Evolutionary conservation across 2,329 filamentous ascomycete species (phyloP).

Genomic region (Colletotrichum musicola): DNA sequence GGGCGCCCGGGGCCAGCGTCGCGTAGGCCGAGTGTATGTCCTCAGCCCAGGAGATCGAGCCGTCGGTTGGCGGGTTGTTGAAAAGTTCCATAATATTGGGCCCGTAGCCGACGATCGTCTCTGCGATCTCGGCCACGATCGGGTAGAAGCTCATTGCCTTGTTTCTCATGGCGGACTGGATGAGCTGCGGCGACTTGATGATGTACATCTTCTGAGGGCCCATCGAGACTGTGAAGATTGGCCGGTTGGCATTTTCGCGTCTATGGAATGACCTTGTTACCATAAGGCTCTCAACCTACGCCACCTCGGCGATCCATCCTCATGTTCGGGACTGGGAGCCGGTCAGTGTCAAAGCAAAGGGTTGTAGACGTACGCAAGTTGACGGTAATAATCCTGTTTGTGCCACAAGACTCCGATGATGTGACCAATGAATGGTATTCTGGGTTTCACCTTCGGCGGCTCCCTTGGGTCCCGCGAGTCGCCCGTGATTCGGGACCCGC

Average conservation of each 20-base stretch:
- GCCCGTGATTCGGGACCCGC: not conserved
- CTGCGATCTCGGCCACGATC: slow-evolving; percentile 53
- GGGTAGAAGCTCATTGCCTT: slow-evolving; percentile 59
- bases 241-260: slow-evolving; percentile 42
- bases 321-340: not conserved
- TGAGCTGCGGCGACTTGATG: slow-evolving; percentile 55
- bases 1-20: slow-evolving; percentile 6
- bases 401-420: slow-evolving; percentile 56
- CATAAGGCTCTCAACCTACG: not conserved
- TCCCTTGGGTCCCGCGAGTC: slow-evolving; percentile 49
- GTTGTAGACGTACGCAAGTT: slow-evolving; percentile 50
- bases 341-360: too few relatives aligned
- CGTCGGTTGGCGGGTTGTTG: slow-evolving; percentile 48
- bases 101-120: slow-evolving; percentile 53
- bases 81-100: slow-evolving; percentile 52
- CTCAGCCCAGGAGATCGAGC: slow-evolving; percentile 44
- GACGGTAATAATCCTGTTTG: slow-evolving; percentile 52
- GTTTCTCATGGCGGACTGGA: slow-evolving; percentile 56
- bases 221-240: slow-evolving; percentile 60
- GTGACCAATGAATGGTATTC: slow-evolving; percentile 60
- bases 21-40: slow-evolving; percentile 14
- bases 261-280: not conserved
- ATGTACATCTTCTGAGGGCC: slow-evolving; percentile 58
- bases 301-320: not conserved
- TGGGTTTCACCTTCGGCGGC: slow-evolving; percentile 55